Evolutionary conservation across 73 alveolate species (phyloP).

Genomic region (Symbiodinium natans): DNA sequence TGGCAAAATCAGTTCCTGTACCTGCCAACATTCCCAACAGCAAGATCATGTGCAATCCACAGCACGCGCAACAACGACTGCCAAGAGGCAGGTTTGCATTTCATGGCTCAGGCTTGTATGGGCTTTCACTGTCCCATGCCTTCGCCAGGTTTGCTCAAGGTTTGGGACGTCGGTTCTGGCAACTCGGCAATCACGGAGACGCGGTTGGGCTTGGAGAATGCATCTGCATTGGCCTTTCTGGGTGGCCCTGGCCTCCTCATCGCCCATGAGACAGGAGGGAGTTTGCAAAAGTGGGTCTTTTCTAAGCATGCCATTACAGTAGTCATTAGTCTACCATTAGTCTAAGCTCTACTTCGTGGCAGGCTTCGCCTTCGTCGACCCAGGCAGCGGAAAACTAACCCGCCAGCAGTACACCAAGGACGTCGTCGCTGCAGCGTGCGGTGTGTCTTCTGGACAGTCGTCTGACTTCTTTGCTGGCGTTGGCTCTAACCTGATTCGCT

Average conservation of each 20-base stretch:
- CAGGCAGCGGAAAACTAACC: neutral
- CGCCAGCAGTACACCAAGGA: neutral
- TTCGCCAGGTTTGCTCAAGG: neutral
- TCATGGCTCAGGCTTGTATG: too few species aligned
- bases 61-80: too few species aligned
- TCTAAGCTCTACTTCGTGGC: too few species aligned
- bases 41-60: too few species aligned
- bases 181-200: neutral
- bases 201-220: neutral
- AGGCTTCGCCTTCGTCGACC: neutral
- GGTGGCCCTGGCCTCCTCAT: neutral
- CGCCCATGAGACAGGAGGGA: neutral
- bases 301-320: too few species aligned
- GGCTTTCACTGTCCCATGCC: too few species aligned
- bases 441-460: neutral
- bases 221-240: neutral
- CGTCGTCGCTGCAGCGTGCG: neutral
- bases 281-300: too few species aligned
- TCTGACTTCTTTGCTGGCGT: neutral
- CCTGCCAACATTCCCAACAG: too few species aligned
- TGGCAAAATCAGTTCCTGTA: too few species aligned
- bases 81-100: too few species aligned
- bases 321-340: too few species aligned
- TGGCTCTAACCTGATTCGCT: neutral
- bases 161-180: neutral